These are phyloP conservation scores for Calocera viscosa DNA, from an alignment of 768 basidiomycete genomes.

Conservation along the genomic window DNA sequence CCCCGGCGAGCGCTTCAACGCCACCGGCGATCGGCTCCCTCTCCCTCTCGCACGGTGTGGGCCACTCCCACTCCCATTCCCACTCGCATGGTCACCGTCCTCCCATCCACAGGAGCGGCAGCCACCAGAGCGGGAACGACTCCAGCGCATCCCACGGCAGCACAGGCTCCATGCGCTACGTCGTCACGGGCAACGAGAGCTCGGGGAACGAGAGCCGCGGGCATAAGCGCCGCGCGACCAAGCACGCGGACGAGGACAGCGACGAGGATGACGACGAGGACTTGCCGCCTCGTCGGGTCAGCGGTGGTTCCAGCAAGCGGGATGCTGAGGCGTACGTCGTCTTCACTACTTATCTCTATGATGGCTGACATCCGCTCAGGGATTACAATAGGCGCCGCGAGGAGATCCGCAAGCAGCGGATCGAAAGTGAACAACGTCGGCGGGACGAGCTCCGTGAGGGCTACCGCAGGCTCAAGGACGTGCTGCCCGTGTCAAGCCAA, in stretches of 20 bases:
- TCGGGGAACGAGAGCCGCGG: constrained; percentile 3
- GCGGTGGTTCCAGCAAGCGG: neutral
- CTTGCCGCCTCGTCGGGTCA: neutral
- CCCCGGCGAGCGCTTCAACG: neutral
- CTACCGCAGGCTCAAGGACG: constrained; percentile 80
- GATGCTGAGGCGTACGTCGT: constrained; percentile 1
- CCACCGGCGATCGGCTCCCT: neutral
- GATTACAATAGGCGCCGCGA: constrained; percentile 47
- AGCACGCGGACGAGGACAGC: constrained; percentile 7
- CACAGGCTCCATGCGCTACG: constrained; percentile 1
- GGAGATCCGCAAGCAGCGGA: constrained; percentile 82
- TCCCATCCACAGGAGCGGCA: neutral
- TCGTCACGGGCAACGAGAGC: constrained; percentile 5
- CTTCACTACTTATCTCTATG: neutral
- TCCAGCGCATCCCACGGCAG: neutral
- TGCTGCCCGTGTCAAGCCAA: constrained; percentile 79
- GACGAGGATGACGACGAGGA: constrained; percentile 8
- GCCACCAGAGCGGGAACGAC: constrained; percentile 3
- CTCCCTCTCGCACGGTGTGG: neutral
- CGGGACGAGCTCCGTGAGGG: constrained; percentile 88
- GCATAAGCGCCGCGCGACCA: constrained; percentile 4
- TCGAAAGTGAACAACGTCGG: constrained; percentile 85
- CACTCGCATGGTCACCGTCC: neutral
- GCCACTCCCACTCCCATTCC: neutral
- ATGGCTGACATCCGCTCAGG: constrained; percentile 11